Evolutionary conservation across 495 filamentous ascomycete genomes (phyloP).

Genomic region (Podospora australis): DNA sequence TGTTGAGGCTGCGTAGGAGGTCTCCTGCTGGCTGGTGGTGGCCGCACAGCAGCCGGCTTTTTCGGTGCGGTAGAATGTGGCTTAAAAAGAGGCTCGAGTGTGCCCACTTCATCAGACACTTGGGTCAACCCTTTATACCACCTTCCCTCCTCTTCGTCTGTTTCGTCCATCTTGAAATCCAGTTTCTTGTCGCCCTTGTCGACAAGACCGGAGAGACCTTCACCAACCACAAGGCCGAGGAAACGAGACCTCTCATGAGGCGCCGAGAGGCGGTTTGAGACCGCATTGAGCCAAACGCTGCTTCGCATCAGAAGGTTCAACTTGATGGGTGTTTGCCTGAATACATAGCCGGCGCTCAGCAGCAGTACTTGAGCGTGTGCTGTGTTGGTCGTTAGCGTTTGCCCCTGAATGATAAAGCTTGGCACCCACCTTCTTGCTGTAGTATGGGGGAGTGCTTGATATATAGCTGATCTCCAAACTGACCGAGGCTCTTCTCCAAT

Average conservation of each 20-base stretch:
- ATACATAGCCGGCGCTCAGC: slow-evolving; percentile 67
- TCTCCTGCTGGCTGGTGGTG: slow-evolving; percentile 19
- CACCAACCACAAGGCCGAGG: slow-evolving; percentile 85
- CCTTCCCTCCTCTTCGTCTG: slow-evolving; percentile 59
- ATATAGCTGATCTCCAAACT: slow-evolving; percentile 80
- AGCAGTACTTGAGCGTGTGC: slow-evolving; percentile 76
- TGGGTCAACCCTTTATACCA: slow-evolving; percentile 68
- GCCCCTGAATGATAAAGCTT: not conserved
- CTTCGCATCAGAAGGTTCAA: slow-evolving; percentile 62
- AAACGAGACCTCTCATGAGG: slow-evolving; percentile 70
- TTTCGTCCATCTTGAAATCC: slow-evolving; percentile 79
- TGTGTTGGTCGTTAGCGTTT: slow-evolving; percentile 29
- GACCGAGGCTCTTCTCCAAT: slow-evolving; percentile 58
- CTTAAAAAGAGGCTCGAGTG: slow-evolving; percentile 42
- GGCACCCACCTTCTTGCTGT: slow-evolving; percentile 71
- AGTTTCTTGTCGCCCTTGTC: slow-evolving; percentile 67
- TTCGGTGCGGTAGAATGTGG: slow-evolving; percentile 5
- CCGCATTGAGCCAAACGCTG: slow-evolving; percentile 61
- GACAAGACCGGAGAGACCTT: slow-evolving; percentile 70
- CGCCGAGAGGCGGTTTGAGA: slow-evolving; percentile 81
- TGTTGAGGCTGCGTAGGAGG: slow-evolving; percentile 19
- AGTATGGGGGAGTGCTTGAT: slow-evolving; percentile 76
- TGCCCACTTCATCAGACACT: slow-evolving; percentile 58
- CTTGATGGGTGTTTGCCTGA: slow-evolving; percentile 52
- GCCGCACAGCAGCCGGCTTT: too few relatives aligned